phyloP scores from a whole-genome alignment of 345 rosid species.

The Eucalyptus coolabah region DNA sequence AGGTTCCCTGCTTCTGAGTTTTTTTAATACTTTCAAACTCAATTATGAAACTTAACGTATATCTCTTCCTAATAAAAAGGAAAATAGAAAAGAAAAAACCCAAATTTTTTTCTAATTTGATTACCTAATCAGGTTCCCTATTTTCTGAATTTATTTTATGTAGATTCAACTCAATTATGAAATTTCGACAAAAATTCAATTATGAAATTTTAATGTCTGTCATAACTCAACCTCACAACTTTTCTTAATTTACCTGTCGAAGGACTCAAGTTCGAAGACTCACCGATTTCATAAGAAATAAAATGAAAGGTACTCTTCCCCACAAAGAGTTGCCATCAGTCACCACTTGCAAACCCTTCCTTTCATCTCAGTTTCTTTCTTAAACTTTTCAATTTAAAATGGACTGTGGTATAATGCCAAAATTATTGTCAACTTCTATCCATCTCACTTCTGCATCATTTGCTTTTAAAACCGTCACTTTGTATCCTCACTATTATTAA shows the following conservation, averaged over 20 bases:
- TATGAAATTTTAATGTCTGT: neutral
- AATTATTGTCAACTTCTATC: neutral
- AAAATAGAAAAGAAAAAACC: neutral
- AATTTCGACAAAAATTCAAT: neutral
- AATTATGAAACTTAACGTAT: neutral
- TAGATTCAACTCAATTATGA: neutral
- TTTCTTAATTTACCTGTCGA: neutral
- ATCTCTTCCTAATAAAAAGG: neutral
- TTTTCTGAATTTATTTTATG: neutral
- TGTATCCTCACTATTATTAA: neutral
- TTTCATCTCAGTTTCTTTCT: neutral
- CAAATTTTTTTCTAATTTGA: no score
- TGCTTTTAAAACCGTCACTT: neutral
- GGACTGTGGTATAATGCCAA: neutral
- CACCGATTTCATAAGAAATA: neutral
- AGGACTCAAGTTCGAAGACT: neutral
- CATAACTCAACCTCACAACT: neutral
- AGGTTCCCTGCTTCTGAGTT: neutral
- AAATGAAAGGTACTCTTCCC: neutral
- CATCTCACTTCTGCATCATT: neutral
- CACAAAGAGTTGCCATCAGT: neutral
- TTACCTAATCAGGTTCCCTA: neutral
- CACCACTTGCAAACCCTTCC: neutral
- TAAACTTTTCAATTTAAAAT: neutral
- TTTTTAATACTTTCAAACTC: neutral